A percentile compares a stretch with the other conserved stretches of the same genome.
Evolutionary conservation across 1,284 basidiomycete genomes (phyloP).

Genomic region (Leccinum solheimii): DNA sequence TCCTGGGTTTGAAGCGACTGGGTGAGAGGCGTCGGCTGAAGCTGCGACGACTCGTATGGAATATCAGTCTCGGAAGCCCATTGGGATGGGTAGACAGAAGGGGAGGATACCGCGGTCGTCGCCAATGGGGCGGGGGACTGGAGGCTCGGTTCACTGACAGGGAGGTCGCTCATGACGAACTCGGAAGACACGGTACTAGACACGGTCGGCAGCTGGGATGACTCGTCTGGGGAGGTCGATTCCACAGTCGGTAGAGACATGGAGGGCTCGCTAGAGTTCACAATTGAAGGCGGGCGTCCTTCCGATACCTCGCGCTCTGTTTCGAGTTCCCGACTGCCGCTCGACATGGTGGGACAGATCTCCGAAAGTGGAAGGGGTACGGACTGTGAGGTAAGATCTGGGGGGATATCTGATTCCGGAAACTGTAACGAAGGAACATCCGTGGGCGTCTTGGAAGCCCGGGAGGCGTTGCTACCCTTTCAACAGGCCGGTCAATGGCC

Average conservation of each 20-base stretch:
- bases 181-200: slow-evolving; percentile 38
- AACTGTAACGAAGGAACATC: slow-evolving; percentile 32
- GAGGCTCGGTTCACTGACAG: slow-evolving; percentile 32
- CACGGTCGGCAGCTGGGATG: slow-evolving; percentile 20
- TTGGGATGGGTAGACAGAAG: slow-evolving; percentile 37
- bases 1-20: slow-evolving; percentile 58
- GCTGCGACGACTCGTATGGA: slow-evolving; percentile 69
- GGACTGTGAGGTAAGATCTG: slow-evolving; percentile 37
- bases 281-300: slow-evolving; percentile 19
- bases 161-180: slow-evolving; percentile 26
- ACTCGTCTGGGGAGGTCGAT: slow-evolving; percentile 28
- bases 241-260: slow-evolving; percentile 24
- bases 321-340: slow-evolving; percentile 26
- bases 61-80: slow-evolving; percentile 62
- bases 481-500: slow-evolving; percentile 27
- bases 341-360: slow-evolving; percentile 35
- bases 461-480: slow-evolving; percentile 29
- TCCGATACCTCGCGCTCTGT: slow-evolving; percentile 20
- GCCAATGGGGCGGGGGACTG: slow-evolving; percentile 24
- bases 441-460: slow-evolving; percentile 34
- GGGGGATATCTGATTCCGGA: slow-evolving; percentile 28
- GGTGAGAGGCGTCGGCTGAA: slow-evolving; percentile 66
- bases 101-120: slow-evolving; percentile 32
- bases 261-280: slow-evolving; percentile 27
- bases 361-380: slow-evolving; percentile 42